Evolutionary conservation across 306 rosid genomes (phyloP).

Genomic region (Pyrus communis): DNA sequence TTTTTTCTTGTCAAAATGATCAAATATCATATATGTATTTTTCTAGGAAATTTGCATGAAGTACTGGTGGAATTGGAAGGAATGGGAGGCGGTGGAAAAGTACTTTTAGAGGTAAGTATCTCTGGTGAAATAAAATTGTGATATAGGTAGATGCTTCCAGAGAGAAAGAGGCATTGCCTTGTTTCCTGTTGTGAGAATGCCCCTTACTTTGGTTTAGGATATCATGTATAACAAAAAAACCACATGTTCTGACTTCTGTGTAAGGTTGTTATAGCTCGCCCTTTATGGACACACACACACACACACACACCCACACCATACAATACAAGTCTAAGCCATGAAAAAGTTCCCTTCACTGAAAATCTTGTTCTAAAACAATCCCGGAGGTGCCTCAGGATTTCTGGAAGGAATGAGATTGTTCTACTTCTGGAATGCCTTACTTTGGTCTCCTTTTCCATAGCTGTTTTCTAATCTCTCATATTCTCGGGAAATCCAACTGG

Average conservation of each 20-base stretch:
- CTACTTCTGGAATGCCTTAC: background rate
- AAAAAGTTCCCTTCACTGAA: background rate
- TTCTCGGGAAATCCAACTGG: background rate
- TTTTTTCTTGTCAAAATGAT: background rate
- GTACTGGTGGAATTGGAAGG: conserved; percentile 85
- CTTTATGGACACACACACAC: background rate
- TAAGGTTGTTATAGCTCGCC: background rate
- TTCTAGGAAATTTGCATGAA: conserved; percentile 70
- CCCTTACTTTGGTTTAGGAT: background rate
- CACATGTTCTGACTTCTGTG: background rate
- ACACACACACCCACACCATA: too few relatives aligned
- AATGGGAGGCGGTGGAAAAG: conserved; percentile 94
- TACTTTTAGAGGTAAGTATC: conserved; percentile 73
- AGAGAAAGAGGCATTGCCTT: background rate
- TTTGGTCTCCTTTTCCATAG: background rate
- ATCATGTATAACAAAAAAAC: background rate
- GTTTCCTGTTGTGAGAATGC: background rate
- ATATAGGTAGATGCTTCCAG: background rate
- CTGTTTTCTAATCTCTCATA: background rate
- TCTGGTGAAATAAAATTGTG: conserved; percentile 8
- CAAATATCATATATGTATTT: conserved; percentile 19
- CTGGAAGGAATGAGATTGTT: background rate
- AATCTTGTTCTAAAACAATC: background rate
- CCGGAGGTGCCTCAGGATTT: background rate
- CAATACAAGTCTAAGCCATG: background rate